phyloP scores from a whole-genome alignment of 257 asterid species.

The Solanum paucissectum region DNA sequence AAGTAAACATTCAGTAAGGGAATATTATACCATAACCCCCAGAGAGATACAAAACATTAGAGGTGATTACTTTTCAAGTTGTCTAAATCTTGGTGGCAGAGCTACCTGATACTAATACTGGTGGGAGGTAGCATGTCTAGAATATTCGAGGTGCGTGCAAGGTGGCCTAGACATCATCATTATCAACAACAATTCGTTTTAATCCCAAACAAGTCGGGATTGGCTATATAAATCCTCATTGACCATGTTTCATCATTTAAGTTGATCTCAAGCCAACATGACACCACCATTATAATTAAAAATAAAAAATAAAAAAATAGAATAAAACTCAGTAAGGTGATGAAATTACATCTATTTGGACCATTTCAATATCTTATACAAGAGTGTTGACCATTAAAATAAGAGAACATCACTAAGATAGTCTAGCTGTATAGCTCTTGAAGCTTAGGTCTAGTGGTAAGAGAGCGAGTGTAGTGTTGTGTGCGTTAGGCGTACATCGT shows the following conservation, averaged over 20 bases:
- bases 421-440: not conserved
- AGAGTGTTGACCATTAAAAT: not conserved
- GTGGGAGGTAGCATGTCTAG: not conserved
- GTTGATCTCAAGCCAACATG: not conserved
- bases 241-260: not conserved
- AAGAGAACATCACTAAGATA: not conserved
- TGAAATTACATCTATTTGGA: not conserved
- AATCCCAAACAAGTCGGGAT: not conserved
- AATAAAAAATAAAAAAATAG: not conserved
- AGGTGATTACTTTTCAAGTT: not conserved
- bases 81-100: not conserved
- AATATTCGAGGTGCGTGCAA: not conserved
- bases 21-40: not conserved
- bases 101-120: not conserved
- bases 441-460: not conserved
- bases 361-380: not conserved
- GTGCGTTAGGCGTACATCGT: not conserved
- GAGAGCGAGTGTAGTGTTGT: not conserved
- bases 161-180: not conserved
- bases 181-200: not conserved
- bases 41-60: not conserved
- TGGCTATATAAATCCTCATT: not conserved
- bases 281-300: not conserved
- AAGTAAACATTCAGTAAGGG: not conserved
- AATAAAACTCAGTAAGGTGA: not conserved